A percentile compares a stretch with the other conserved stretches of the same genome.
phyloP scores from a whole-genome alignment of 345 rosid genomes.

The Eucalyptus pauciflora region DNA sequence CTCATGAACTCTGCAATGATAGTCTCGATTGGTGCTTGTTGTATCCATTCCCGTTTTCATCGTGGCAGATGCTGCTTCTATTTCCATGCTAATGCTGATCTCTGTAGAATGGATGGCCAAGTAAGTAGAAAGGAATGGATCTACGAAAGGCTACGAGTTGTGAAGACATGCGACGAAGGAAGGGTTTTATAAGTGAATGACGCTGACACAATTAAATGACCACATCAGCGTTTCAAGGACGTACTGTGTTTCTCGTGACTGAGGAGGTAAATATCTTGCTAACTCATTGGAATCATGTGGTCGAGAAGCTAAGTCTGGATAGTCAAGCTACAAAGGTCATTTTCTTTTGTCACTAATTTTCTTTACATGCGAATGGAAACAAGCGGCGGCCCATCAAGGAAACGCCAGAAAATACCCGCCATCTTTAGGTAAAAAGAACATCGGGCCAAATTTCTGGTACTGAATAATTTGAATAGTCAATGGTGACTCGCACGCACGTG shows the following conservation, averaged over 20 bases:
- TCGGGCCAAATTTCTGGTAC: background rate
- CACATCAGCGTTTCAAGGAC: background rate
- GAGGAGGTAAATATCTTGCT: background rate
- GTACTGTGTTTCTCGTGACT: background rate
- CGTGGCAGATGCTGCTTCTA: background rate
- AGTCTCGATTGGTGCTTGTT: background rate
- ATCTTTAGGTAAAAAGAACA: background rate
- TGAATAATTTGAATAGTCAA: background rate
- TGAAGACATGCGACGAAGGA: background rate
- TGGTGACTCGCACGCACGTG: background rate
- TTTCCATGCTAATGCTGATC: background rate
- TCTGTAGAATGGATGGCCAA: background rate
- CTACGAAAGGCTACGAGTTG: background rate
- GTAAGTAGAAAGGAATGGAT: background rate
- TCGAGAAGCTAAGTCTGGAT: background rate
- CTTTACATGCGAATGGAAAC: background rate
- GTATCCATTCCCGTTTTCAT: background rate
- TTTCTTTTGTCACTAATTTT: background rate
- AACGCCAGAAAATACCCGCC: background rate
- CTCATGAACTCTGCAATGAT: background rate
- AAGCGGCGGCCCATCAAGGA: background rate
- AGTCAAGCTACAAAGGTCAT: background rate
- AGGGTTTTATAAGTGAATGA: background rate
- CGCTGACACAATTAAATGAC: background rate
- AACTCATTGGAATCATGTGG: background rate